phyloP scores from a whole-genome alignment of 345 rosid species.

The Hypericum perforatum region DNA sequence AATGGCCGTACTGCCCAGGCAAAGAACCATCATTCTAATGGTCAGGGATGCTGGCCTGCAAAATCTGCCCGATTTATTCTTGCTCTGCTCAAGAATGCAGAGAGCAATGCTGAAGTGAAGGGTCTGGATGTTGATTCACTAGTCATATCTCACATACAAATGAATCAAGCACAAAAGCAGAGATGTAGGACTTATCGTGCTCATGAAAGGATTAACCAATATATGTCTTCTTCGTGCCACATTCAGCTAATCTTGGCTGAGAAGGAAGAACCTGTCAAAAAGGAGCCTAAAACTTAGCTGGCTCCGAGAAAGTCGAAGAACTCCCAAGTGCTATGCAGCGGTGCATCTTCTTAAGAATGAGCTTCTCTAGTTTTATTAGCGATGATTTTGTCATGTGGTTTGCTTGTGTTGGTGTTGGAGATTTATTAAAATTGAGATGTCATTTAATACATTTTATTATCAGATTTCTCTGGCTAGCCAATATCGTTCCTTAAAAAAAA shows the following conservation, averaged over 20 bases:
- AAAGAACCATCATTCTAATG: too few relatives aligned
- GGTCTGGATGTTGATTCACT: conserved; percentile 69
- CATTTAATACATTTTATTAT: too few relatives aligned
- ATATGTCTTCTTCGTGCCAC: conserved; percentile 72
- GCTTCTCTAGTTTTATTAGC: too few relatives aligned
- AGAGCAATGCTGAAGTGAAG: conserved; percentile 79
- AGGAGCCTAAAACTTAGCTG: conserved; percentile 60
- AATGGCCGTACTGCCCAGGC: too few relatives aligned
- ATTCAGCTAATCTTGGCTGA: conserved; percentile 56
- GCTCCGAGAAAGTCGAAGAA: conserved; percentile 35
- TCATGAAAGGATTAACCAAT: too few relatives aligned
- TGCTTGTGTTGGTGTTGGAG: too few relatives aligned
- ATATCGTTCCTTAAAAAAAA: too few relatives aligned
- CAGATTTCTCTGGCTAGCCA: too few relatives aligned
- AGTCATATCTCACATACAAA: conserved; percentile 60
- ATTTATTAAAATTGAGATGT: too few relatives aligned
- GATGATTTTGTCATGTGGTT: too few relatives aligned
- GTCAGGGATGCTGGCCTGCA: too few relatives aligned
- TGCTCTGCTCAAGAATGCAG: conserved; percentile 56
- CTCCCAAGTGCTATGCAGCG: conserved; percentile 15
- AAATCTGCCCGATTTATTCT: conserved; percentile 36
- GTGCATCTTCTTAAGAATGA: conserved; percentile 23
- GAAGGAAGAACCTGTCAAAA: conserved; percentile 57
- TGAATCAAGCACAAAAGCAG: conserved; percentile 70
- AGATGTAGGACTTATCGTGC: conserved; percentile 63